Base-by-base conservation (phyloP, 2,329 filamentous ascomycete species). In the Calonectria montana region DNA sequence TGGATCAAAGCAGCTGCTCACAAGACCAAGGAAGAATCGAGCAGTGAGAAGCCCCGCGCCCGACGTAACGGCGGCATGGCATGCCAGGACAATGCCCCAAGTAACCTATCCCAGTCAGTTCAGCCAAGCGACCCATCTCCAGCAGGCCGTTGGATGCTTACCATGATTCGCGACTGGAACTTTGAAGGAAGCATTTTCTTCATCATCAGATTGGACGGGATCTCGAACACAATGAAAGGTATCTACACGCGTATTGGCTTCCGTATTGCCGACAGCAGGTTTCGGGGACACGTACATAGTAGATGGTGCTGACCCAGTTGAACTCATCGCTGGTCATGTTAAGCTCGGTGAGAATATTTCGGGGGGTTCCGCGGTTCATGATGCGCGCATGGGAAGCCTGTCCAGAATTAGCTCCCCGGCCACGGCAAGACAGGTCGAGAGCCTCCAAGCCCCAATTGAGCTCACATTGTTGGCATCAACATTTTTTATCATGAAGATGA, bases 401-500 rank as follows among this genome's bases (percentile, higher is more conserved):
- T 6, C 1, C 2, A 15, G 10, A 15, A 57, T 57, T 37, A 57
- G 31, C 13, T 23, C n/a, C 10, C 4, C 29, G 2, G 50, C n/a
- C n/a, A 23, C 29, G 8, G n/a, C 39, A 41, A 41, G 39, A 15
- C 2, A 55, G 18, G 27, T 5, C 12, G 27, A 35, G 6, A 15
- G 18, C 3, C 25, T 21, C 27, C 18, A 35, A 55, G 25, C 9
- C 4, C 5, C 18, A 15, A 10, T 21, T 13, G n/a, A 23, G n/a
- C 50, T 57, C 50, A 57, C 50, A 15, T 57, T 57, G 10, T 57
- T 57, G 0, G 50, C 29, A 57, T 57, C 50, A 12, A 57, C n/a
- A 57, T 57, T 57, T 57, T 57, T 57, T 2, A 57, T 57, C 50
- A 57, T 57, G 50, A 57, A 57, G 50, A 57, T 57, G 50, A 57